Evolutionary conservation across 495 filamentous ascomycete genomes (phyloP).

Genomic region (Neurospora sp.): DNA sequence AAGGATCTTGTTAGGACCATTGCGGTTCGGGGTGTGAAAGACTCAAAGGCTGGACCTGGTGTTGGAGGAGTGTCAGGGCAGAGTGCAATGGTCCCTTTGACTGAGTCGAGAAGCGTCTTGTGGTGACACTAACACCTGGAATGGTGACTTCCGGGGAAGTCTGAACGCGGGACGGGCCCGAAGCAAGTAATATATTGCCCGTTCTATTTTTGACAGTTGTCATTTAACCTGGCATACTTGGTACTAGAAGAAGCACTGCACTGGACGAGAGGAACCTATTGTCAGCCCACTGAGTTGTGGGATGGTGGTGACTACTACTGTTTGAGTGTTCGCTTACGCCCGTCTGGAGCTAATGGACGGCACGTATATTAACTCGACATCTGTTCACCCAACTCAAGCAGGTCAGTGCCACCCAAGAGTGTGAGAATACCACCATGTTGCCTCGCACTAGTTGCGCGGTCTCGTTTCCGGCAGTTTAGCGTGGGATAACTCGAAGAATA

Average conservation of each 20-base stretch:
- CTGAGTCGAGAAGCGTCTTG: neutral
- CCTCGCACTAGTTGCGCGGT: neutral
- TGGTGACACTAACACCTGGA: neutral
- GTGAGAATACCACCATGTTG: neutral
- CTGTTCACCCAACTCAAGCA: neutral
- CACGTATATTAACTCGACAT: neutral
- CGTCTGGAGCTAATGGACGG: neutral
- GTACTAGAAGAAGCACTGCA: neutral
- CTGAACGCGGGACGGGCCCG: neutral
- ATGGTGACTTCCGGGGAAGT: neutral
- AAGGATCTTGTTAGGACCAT: too few species aligned
- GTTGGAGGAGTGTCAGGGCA: neutral
- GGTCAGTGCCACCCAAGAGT: neutral
- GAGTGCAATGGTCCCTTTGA: too few species aligned
- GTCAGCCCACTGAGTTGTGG: neutral
- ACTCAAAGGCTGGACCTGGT: neutral
- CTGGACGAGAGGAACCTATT: neutral
- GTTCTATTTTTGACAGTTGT: slow-evolving; percentile 3
- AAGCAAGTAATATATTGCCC: slow-evolving; percentile 1
- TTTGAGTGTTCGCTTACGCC: neutral
- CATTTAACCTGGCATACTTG: neutral
- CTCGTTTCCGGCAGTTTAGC: neutral
- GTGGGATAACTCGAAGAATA: neutral
- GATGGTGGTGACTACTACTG: neutral
- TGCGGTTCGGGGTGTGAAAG: neutral